phyloP scores from a whole-genome alignment of 1,284 basidiomycete species.

The Termitomyces sp. region DNA sequence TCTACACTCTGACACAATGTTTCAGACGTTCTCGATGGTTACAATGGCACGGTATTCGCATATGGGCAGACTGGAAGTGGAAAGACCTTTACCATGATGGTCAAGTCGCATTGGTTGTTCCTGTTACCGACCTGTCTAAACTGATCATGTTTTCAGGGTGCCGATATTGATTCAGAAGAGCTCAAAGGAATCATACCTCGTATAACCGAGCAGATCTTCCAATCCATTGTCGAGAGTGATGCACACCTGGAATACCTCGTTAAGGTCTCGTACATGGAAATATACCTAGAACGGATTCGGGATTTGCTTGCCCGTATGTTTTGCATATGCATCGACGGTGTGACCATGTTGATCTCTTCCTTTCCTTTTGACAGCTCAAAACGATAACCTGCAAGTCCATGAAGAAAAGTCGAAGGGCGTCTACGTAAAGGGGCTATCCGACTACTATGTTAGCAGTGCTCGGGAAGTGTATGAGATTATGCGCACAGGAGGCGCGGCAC shows the following conservation, averaged over 20 bases:
- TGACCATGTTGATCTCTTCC: not conserved
- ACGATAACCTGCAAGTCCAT: constrained; percentile 98
- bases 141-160: constrained; percentile 55
- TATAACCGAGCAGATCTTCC: constrained; percentile 99
- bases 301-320: constrained; percentile 92
- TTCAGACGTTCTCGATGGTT: constrained; percentile 95
- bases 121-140: constrained; percentile 11
- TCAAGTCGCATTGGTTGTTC: constrained; percentile 25
- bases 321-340: not conserved
- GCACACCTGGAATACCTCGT: constrained; percentile 96
- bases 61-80: constrained; percentile 99
- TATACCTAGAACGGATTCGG: constrained; percentile 95
- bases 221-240: constrained; percentile 94
- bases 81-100: constrained; percentile 98
- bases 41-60: constrained; percentile 98
- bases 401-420: constrained; percentile 98
- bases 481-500: constrained; percentile 88
- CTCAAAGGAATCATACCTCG: constrained; percentile 97
- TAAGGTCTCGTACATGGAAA: constrained; percentile 99
- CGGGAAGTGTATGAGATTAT: constrained; percentile 99
- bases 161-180: constrained; percentile 91
- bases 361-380: constrained; percentile 66
- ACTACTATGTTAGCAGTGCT: constrained; percentile 96
- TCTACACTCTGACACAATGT: not conserved
- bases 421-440: constrained; percentile 96